Evolutionary conservation across 768 basidiomycete genomes (phyloP).

Genomic region (Lepiota brunneoincarnata): DNA sequence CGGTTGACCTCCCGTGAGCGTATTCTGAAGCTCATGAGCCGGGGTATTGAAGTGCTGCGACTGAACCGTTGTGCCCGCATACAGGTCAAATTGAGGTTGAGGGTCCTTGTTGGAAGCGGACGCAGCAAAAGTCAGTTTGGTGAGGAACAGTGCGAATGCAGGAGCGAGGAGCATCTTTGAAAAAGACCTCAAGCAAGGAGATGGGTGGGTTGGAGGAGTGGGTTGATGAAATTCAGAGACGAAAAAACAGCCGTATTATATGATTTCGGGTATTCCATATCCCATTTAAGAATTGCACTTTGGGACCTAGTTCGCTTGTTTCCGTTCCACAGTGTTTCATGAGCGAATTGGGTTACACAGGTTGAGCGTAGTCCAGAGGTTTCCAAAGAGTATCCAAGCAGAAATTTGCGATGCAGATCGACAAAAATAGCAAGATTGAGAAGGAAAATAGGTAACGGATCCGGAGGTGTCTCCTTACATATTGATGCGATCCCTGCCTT

Average conservation of each 20-base stretch:
- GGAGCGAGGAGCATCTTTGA: conserved; percentile 4
- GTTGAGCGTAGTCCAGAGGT: not conserved
- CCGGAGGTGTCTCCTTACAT: not conserved
- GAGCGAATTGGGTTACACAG: not conserved
- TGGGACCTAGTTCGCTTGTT: not conserved
- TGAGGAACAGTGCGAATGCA: conserved; percentile 6
- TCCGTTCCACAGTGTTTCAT: not conserved
- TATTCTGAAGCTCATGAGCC: conserved; percentile 11
- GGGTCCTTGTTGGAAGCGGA: not conserved
- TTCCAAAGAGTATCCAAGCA: not conserved
- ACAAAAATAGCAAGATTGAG: not conserved
- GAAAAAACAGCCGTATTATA: not conserved
- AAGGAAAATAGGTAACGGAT: not conserved
- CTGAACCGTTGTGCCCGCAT: not conserved
- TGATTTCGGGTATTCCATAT: not conserved
- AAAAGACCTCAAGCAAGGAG: not conserved
- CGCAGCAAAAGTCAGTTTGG: conserved; percentile 2
- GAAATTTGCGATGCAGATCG: not conserved
- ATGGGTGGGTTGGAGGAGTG: not conserved
- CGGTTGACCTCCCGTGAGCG: conserved; percentile 15
- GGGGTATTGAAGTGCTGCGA: conserved; percentile 5
- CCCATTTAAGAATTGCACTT: not conserved
- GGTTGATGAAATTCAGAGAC: not conserved
- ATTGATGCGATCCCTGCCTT: not conserved
- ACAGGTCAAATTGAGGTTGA: not conserved